Base-by-base conservation (phyloP, 164 flowering plant species). In the Pachysandra terminalis region DNA sequence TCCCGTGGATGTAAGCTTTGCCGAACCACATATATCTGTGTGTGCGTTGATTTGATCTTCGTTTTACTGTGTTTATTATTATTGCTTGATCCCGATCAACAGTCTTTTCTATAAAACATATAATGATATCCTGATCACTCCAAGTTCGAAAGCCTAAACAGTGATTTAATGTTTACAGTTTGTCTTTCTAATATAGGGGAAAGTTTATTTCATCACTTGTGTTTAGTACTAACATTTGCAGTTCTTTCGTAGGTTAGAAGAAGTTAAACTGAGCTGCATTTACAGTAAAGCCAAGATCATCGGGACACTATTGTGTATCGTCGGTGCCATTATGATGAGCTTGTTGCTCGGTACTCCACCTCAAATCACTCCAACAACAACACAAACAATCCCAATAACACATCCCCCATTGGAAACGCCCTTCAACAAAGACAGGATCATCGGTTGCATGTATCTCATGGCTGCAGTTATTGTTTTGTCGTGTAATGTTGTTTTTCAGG, bases 301-400 rank as follows among this genome's bases (percentile, higher is more conserved):
- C 9, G 97, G 98, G 13, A 91, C 98, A 17, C 23, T 86, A 5
- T 55, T 90, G 16, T 94, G 97, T 56, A 84, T 94, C 0, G 60
- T 74, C 9, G 98, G 97, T 6, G 96, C 96, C 37, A 3, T 91
- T 15, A 28, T 78, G 21, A 90, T 91, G 90, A 86, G 91, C 80
- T 63, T 91, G 35, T 66, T 84, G 72, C 86, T 86, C 32, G 80
- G 83, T 53, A 25, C 79, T 48, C 14, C 74, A 45, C 17, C 6
- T 15, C 10, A 1, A 5, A 10, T 2, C 51, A 15, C 6, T 10
- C 51, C 15, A 12, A 10, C 17, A 15, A 45, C 51, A 10, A 45
- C 51, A 45, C 51, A 5, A 45, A 1, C 51, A 0, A 24, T n/a
- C 12, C 55, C 75, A 23, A 56, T 32, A 1, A 19, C 60, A 16